Evolutionary conservation across 2,329 filamentous ascomycete genomes (phyloP), one percentile per base, ranked within the genome.

Genomic region (Teratosphaeria nubilosa): DNA sequence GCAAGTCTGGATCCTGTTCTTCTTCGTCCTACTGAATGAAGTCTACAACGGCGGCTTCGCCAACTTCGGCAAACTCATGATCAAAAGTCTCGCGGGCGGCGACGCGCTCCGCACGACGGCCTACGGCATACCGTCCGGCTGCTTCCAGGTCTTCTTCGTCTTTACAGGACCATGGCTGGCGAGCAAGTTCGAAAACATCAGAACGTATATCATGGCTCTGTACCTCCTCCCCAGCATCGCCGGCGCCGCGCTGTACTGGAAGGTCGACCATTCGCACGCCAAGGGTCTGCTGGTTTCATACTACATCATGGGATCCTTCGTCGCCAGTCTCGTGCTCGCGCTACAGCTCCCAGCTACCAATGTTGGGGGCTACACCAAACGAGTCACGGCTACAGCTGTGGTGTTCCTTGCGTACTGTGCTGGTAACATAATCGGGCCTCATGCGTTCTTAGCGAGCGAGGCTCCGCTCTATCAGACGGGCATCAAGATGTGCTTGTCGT

Each of bases 1-100:
- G 0, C 84, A 85, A 69, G 82, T 81, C 0, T 85, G 82, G 81
- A 73, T 84, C 14, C 65, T 85, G 5, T 82, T 83, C 58, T 61
- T 82, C 65, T 68, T 71, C 56, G 74, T 74, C 2, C 68, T 83
- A 0, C 67, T 81, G 20, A 83, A 83, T 58, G 80, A 83, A 62
- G 69, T 74, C 1, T 76, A 82, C 61, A 83, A 76, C 54, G 79
- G 79, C 2, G 81, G 55, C 0, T 32, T 81, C 9, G 76, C 80
- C 5, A 82, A 80, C 62, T 83, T 83, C 61, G 77, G 78, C 45
- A 82, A 80, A 57, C 73, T 81, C 24, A 82, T 83, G 56, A 75
- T 82, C 65, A 81, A 82, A 58, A 75, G 77, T 1, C 68, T 80
- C 1, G 75, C 76, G 20, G 63, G 66, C 1, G 65, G 64, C 11